These are phyloP conservation scores for Suillus spraguei DNA, from an alignment of 768 basidiomycete species.

Conservation along the genomic window DNA sequence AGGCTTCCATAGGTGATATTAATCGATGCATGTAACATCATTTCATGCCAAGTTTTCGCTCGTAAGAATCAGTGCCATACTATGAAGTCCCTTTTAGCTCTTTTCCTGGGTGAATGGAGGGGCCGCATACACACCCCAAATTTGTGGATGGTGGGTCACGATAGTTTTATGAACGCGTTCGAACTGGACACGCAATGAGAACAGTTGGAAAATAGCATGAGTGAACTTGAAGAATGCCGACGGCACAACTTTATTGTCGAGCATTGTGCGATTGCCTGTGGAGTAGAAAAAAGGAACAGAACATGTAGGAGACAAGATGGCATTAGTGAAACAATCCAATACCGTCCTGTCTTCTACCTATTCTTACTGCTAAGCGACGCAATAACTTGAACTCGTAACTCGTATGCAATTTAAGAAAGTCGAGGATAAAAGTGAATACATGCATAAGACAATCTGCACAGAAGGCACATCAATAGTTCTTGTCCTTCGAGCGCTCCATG, in stretches of 20 bases:
- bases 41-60: background rate
- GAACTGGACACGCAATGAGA: background rate
- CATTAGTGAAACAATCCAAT: background rate
- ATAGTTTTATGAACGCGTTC: background rate
- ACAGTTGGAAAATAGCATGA: background rate
- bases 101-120: background rate
- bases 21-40: background rate
- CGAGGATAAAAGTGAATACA: background rate
- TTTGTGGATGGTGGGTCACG: background rate
- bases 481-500: constrained; percentile 37
- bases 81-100: background rate
- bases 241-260: background rate
- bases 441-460: constrained; percentile 3
- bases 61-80: background rate
- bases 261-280: background rate
- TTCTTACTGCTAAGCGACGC: background rate
- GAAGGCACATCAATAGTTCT: constrained; percentile 16
- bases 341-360: background rate
- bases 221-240: background rate
- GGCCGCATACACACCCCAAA: background rate
- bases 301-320: background rate
- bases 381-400: background rate
- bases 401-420: background rate
- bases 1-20: background rate
- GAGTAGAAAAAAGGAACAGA: background rate